Percentiles rank a stretch among this genome's conserved stretches.
Conservation (phyloP, 179 eudicot genomes). For the Patellifolia procumbens region DNA sequence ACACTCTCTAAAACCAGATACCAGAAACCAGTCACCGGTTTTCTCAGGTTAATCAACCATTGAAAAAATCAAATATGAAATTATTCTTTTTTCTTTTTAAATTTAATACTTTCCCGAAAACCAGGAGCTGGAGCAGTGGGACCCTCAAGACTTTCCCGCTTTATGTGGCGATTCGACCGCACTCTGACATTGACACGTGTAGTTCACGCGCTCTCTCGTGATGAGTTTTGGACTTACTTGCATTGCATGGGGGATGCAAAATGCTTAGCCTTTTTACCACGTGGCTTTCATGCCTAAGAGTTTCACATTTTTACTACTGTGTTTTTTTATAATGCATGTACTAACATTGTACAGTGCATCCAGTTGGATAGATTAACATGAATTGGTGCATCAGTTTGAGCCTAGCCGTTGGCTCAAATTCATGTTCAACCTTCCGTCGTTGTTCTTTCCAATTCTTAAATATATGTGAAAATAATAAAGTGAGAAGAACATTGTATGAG, state of each 20-base stretch:
- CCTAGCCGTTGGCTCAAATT: too few relatives aligned
- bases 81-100: neutral
- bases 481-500: too few relatives aligned
- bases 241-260: slow-evolving; percentile 22
- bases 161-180: slow-evolving; percentile 79
- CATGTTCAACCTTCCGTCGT: too few relatives aligned
- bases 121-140: slow-evolving; percentile 47
- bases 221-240: slow-evolving; percentile 28
- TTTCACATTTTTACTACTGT: neutral
- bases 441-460: too few relatives aligned
- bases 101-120: slow-evolving; percentile 46
- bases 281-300: slow-evolving; percentile 24
- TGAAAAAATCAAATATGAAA: neutral
- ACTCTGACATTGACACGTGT: slow-evolving; percentile 52
- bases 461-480: too few relatives aligned
- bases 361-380: neutral
- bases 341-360: neutral
- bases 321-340: neutral
- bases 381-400: too few relatives aligned
- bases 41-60: neutral
- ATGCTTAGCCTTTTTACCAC: slow-evolving; percentile 23
- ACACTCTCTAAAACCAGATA: slow-evolving; percentile 18
- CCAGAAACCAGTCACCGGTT: slow-evolving; percentile 40
- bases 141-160: slow-evolving; percentile 2
- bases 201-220: slow-evolving; percentile 50